Evolutionary conservation across 257 asterid species (phyloP), one percentile per base, ranked within the genome.

Genomic region (Jacaranda mimosifolia): DNA sequence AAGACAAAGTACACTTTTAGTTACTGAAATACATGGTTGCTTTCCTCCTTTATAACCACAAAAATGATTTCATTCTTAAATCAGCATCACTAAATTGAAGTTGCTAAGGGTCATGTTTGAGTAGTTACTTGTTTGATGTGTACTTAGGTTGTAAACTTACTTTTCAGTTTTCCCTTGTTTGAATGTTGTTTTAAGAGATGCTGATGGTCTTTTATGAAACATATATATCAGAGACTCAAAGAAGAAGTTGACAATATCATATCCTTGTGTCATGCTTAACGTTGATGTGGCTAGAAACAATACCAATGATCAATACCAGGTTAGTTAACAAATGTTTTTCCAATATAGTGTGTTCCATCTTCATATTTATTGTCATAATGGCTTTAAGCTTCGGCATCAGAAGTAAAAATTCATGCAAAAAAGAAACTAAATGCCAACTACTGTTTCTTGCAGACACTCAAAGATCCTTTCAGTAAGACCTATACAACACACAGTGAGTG

Each of bases 211-310:
- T 56, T 77, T 63, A 14, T 81, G 78, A 57, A 83, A 80, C 63
- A 71, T 82, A 45, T 78, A 69, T 79, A 55, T 84, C 94, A 95
- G 99, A 74, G 97, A 90, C 84, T 70, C 85, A 52, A 87, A 84
- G 83, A 92, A 89, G 92, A 95, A 93, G 88, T 81, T 95, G 79
- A 90, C 94, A 19, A 91, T 93, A 85, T 95, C 99, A 80, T 95
- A 95, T 89, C 99, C 99, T 48, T 93, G 99, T 88, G 97, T 93
- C 85, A 95, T 95, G 98, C 97, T 95, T 82, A 95, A 95, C 77
- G 99, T 93, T 79, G 99, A 93, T 70, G 98, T 95, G 82, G 98
- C 97, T 40, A 89, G 92, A 87, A 93, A 95, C 89, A 95, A 95
- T 76, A 95, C 99, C 72, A 95, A 95, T 42, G 97, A 93, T 87